Base-by-base conservation (phyloP, 352 stramenopile species). In the Pythium sp. region DNA sequence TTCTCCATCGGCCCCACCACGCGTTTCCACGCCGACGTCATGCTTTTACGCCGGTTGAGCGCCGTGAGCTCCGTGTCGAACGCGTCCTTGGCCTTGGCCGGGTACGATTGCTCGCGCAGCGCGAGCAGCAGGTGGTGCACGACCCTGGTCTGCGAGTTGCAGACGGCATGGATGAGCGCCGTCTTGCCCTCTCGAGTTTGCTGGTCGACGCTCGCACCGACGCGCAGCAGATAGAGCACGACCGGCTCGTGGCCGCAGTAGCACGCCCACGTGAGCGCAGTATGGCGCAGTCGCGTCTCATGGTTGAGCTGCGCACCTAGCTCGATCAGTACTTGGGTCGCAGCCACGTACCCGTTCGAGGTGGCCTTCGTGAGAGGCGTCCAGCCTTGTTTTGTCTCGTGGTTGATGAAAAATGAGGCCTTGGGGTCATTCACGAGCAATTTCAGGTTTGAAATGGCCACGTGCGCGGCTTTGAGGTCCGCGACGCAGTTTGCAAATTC, bases 161-260 rank as follows among this genome's bases (percentile, higher is more conserved):
- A 76, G 2, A 82, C 74, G 0, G 86, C 84, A 64, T 94, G 86
- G 3, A 91, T 84, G 18, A 94, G 63, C 2, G 86, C 83, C 0
- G 84, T 92, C 68, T 87, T 90, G 5, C 82, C 77, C 38, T 93
- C 86, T 0, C 71, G 64, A 0, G 86, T 93, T 24, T 67, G 71
- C 26, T 80, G 73, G 24, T 76, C 46, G 3, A 86, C 54, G 32
- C 78, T 41, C 8, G 83, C 78, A 1, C 69, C 63, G 47, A 76
- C 8, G 0, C 79, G 81, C 30, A 94, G 70, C 1, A 94, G 68
- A 4, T 76, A 61, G 14, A 93, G 72, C 26, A 81, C 74, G 4
- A 90, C 76, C 2, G 72, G 66, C 56, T 93, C 86, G 55, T 94
- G 84, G 3, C 86, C 86, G 54, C 83, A 92, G 64, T 86, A 92